These are phyloP conservation scores for Penicillium cosmopolitanum DNA, from an alignment of 495 filamentous ascomycete species.

Conservation along the genomic window DNA sequence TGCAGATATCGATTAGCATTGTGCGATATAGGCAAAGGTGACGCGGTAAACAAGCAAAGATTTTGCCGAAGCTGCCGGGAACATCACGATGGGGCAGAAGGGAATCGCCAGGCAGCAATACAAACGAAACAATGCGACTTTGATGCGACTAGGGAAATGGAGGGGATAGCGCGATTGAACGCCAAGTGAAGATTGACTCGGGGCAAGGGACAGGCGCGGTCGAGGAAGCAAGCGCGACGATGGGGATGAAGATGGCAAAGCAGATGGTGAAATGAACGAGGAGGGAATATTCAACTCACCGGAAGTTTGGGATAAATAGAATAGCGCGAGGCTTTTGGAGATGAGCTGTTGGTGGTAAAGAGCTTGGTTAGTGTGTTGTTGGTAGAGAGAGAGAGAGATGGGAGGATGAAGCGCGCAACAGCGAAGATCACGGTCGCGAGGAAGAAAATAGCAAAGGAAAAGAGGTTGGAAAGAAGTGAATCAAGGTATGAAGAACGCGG, in stretches of 20 bases:
- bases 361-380: conserved; percentile 16
- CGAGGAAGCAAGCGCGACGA: not conserved
- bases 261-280: not conserved
- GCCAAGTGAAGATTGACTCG: not conserved
- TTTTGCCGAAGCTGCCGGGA: not conserved
- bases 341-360: conserved; percentile 6
- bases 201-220: not conserved
- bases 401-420: conserved; percentile 13
- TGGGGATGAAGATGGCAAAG: not conserved
- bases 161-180: not conserved
- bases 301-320: not conserved
- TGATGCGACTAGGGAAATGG: not conserved
- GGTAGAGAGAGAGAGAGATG: conserved; percentile 1
- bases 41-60: not conserved
- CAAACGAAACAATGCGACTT: not conserved
- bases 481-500: conserved; percentile 19
- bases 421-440: conserved; percentile 21
- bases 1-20: conserved; percentile 10
- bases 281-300: conserved; percentile 6
- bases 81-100: not conserved
- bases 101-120: not conserved
- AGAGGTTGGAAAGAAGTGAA: conserved; percentile 20
- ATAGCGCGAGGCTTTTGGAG: not conserved
- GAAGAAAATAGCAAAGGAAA: conserved; percentile 27
- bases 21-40: not conserved